Percentiles rank a stretch among this genome's conserved stretches.
Conservation (phyloP, 2,329 filamentous ascomycete genomes). For the Ascochyta rabiei region DNA sequence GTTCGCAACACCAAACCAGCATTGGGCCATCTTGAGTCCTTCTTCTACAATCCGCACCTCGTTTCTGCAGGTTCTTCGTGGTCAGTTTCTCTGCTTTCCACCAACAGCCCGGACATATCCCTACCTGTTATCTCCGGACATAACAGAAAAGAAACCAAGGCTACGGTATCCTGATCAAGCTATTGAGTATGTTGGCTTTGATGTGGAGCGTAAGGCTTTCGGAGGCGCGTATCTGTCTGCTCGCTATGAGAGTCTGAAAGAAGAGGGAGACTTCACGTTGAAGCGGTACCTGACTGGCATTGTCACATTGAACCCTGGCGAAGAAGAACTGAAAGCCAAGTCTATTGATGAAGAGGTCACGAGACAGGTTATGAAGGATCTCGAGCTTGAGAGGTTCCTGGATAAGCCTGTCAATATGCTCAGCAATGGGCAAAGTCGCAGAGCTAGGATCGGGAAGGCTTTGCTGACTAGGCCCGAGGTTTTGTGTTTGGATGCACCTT, state of each 20-base stretch:
- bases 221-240: constrained; percentile 80
- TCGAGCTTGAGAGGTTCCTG: constrained; percentile 72
- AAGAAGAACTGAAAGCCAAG: constrained; percentile 53
- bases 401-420: constrained; percentile 86
- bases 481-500: constrained; percentile 83
- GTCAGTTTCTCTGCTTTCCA: constrained; percentile 76
- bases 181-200: constrained; percentile 90
- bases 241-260: constrained; percentile 85
- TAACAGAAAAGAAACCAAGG: constrained; percentile 58
- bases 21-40: constrained; percentile 86
- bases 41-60: constrained; percentile 81
- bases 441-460: constrained; percentile 86
- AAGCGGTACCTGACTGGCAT: constrained; percentile 81
- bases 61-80: constrained; percentile 78
- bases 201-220: constrained; percentile 68
- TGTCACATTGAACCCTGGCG: constrained; percentile 78
- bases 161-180: constrained; percentile 68
- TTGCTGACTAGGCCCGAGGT: constrained; percentile 80
- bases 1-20: constrained; percentile 56
- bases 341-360: constrained; percentile 58
- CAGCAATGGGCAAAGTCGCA: constrained; percentile 89
- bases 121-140: constrained; percentile 69
- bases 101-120: constrained; percentile 79
- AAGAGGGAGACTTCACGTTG: constrained; percentile 86
- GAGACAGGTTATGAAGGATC: constrained; percentile 68